Base-by-base conservation (phyloP, 2,329 filamentous ascomycete genomes). In the Thermoascus crustaceus region DNA sequence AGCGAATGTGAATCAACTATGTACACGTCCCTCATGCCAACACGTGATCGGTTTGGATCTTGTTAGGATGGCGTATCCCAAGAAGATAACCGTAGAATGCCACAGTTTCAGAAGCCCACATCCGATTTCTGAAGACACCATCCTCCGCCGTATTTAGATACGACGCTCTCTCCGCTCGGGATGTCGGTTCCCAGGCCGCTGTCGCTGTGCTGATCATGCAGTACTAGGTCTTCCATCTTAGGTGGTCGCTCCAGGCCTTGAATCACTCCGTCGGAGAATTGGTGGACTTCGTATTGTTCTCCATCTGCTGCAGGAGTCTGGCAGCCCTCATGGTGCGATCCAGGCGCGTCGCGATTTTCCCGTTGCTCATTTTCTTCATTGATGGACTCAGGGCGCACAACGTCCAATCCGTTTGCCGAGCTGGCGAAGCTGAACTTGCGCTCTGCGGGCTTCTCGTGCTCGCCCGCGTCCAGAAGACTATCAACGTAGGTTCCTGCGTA, bases 401-500 rank as follows among this genome's bases (percentile, higher is more conserved):
- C 52, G 17, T 57, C 41, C 4, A 52, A 46, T 2, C 52, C 57
- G 30, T 55, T 55, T n/a, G 57, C 57, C 22, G 60, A 60, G 44
- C 63, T 63, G 31, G 57, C 54, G 38, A 55, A 61, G 40, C 64
- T 68, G 9, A 55, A 49, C 30, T 57, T 57, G 38, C 58, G 57
- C 39, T 60, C 56, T 24, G 52, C 52, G 25, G 63, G 63, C 23
- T 64, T 39, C 4, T 53, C 54, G 36, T 64, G 68, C 29, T 57
- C 63, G 2, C 58, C 56, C 8, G 49, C 53, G 39, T 63, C 58
- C 22, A 55, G 52, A 45, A 66, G 52, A 37, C 60, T 67, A 33
- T 67, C 66, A 4, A 59, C 56, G 38, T 57, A 63, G 3, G 56
- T 63, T 11, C 56, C 57, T 4, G 58, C 55, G 41, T 65, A 67